Evolutionary conservation across 805 yeast species (phyloP).

Genomic region (Ascoidea rubescens): DNA sequence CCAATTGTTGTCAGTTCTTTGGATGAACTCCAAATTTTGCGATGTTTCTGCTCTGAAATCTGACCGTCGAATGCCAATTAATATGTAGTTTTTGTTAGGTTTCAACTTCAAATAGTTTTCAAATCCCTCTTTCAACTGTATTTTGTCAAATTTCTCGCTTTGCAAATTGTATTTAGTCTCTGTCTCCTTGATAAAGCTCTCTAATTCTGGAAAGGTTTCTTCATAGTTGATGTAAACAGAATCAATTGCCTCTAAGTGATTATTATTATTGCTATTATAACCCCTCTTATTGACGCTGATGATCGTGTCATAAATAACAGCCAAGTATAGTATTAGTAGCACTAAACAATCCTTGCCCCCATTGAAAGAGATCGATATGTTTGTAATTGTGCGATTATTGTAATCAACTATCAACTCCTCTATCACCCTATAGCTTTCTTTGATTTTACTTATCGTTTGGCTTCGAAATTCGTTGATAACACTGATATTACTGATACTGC

Average conservation of each 20-base stretch:
- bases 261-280: slow-evolving; percentile 15
- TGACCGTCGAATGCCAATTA: slow-evolving; percentile 78
- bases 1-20: slow-evolving; percentile 82
- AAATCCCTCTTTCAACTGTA: slow-evolving; percentile 53
- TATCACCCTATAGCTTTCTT: too few species aligned
- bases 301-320: slow-evolving; percentile 24
- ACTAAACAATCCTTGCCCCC: slow-evolving; percentile 97
- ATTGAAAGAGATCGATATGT: slow-evolving; percentile 69
- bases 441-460: too few species aligned
- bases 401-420: too few species aligned
- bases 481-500: too few species aligned
- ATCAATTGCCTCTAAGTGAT: slow-evolving; percentile 8
- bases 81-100: slow-evolving; percentile 53
- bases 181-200: slow-evolving; percentile 36
- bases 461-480: too few species aligned
- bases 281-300: slow-evolving; percentile 9
- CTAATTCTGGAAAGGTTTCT: slow-evolving; percentile 56
- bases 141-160: too few species aligned
- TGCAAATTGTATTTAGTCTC: not conserved
- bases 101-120: slow-evolving; percentile 33
- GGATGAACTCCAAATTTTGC: slow-evolving; percentile 38
- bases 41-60: slow-evolving; percentile 60
- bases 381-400: too few species aligned
- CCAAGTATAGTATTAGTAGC: slow-evolving; percentile 57
- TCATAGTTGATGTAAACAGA: slow-evolving; percentile 70